Base-by-base conservation (phyloP, 306 rosid genomes). In the Castanospermum australe region DNA sequence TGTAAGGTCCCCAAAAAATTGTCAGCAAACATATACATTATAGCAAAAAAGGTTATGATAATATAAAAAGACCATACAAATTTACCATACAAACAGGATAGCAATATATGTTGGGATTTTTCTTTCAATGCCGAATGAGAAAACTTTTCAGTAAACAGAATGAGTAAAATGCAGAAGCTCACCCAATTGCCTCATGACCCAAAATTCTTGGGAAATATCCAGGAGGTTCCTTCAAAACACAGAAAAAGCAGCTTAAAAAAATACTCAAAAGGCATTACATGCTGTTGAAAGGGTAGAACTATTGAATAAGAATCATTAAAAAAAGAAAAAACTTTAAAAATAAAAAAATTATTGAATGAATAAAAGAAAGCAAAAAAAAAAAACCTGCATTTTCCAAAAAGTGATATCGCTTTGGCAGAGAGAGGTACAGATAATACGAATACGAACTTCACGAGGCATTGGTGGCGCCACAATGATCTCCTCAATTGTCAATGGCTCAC, bases 131-230 rank as follows among this genome's bases (percentile, higher is more conserved):
- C 2, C 1, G 32, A 28, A 28, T 1, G 1, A 22, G 33, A 36
- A 8, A 51, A 51, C 12, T 10, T 57, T 39, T 55, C 41, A 17
- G 69, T 1, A 6, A 61, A 61, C 10, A 61, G 13, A 75, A 42
- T 24, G 13, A 44, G 2, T 5, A 2, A 70, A 70, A 33, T 18
- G 22, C 38, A 38, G 33, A 56, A 56, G 73, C 85, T 82, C 66
- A 88, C 97, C 97, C 97, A 56, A 87, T 32, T 15, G 97, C 97
- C 79, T 94, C 97, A 39, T 94, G 97, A 61, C 97, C 97, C 4
- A 94, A 78, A 73, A 94, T 92, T 79, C 92, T 87, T 4, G 94
- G 98, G 32, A 84, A 74, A 78, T 83, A 36, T 59, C 73, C 93
- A 21, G 87, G 97, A 80, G 89, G 82, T 17, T 57, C 90, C 91